These are phyloP conservation scores for Aspergillus sp. DNA, from an alignment of 2,329 filamentous ascomycete genomes.

Conservation along the genomic window DNA sequence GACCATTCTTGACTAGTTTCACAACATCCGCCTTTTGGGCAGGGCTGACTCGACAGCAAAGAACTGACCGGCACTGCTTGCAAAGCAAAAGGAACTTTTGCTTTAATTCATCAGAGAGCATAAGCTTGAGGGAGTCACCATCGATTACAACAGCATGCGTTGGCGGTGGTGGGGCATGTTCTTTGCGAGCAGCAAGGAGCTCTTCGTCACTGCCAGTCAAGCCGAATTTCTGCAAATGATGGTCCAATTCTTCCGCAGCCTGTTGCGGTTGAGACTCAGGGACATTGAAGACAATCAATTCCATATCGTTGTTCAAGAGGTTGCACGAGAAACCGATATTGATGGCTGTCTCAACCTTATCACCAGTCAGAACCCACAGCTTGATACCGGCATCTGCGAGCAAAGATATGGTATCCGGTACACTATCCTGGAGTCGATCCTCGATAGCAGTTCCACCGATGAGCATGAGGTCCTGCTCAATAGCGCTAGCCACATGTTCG, in stretches of 20 bases:
- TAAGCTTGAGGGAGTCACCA: conserved; percentile 86
- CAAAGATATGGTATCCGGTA: conserved; percentile 90
- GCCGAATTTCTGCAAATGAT: conserved; percentile 69
- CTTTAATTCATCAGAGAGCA: conserved; percentile 76
- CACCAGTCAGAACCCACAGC: conserved; percentile 95
- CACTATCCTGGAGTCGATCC: conserved; percentile 92
- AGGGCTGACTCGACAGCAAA: conserved; percentile 96
- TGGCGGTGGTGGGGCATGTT: conserved; percentile 80
- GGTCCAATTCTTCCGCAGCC: conserved; percentile 71
- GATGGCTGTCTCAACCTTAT: conserved; percentile 99
- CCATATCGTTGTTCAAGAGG: conserved; percentile 95
- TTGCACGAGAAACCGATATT: conserved; percentile 99
- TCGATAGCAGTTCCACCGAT: conserved; percentile 96
- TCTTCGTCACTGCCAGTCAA: conserved; percentile 86
- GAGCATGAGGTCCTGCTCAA: conserved; percentile 85
- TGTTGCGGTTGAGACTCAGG: conserved; percentile 68
- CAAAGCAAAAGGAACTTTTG: conserved; percentile 94
- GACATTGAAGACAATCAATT: conserved; percentile 85
- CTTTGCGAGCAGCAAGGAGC: conserved; percentile 72
- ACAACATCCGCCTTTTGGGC: conserved; percentile 98
- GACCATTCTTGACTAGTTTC: conserved; percentile 86
- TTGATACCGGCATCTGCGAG: conserved; percentile 95
- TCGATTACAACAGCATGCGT: conserved; percentile 95
- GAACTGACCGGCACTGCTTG: conserved; percentile 93
- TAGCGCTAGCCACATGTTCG: conserved; percentile 82